Evolutionary conservation across 2,329 filamentous ascomycete genomes (phyloP).

Genomic region (Sporothrix protearum): DNA sequence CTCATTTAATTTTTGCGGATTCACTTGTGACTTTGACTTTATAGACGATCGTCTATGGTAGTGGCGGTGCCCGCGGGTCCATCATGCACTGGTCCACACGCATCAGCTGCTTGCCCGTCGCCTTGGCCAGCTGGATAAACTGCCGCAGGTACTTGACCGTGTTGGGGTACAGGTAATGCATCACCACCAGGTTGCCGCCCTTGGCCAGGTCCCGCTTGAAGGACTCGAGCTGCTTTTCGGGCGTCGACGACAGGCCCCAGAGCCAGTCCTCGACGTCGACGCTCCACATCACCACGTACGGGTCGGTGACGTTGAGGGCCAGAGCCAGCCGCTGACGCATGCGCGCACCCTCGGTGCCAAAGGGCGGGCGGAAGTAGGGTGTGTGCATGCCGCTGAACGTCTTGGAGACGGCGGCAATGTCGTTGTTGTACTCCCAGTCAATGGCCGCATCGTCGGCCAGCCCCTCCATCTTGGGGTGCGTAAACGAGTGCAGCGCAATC

Average conservation of each 20-base stretch:
- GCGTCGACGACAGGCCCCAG: constrained; percentile 59
- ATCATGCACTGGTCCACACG: constrained; percentile 39
- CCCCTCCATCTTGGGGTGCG: constrained; percentile 64
- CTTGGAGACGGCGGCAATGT: constrained; percentile 48
- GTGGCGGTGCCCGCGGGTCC: constrained; percentile 37
- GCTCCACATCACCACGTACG: constrained; percentile 64
- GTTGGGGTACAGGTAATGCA: constrained; percentile 64
- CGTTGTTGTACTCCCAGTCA: constrained; percentile 60
- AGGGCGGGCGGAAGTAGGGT: constrained; percentile 65
- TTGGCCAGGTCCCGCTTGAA: constrained; percentile 61
- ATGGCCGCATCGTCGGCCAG: constrained; percentile 51
- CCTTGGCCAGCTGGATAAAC: constrained; percentile 63
- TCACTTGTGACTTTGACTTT: background rate
- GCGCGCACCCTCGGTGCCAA: constrained; percentile 63
- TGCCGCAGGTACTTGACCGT: constrained; percentile 62
- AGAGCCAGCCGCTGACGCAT: constrained; percentile 60
- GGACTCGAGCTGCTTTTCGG: constrained; percentile 63
- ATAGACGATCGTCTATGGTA: constrained; percentile 21
- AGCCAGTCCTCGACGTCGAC: constrained; percentile 70
- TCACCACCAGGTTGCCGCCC: constrained; percentile 62
- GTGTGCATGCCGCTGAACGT: constrained; percentile 38
- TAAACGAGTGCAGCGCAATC: constrained; percentile 65
- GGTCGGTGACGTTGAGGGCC: constrained; percentile 47
- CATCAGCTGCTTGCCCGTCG: constrained; percentile 54
- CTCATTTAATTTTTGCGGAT: too few relatives aligned